Conservation (phyloP, 2,329 filamentous ascomycete genomes). For the Pseudogymnoascus verrucosus region DNA sequence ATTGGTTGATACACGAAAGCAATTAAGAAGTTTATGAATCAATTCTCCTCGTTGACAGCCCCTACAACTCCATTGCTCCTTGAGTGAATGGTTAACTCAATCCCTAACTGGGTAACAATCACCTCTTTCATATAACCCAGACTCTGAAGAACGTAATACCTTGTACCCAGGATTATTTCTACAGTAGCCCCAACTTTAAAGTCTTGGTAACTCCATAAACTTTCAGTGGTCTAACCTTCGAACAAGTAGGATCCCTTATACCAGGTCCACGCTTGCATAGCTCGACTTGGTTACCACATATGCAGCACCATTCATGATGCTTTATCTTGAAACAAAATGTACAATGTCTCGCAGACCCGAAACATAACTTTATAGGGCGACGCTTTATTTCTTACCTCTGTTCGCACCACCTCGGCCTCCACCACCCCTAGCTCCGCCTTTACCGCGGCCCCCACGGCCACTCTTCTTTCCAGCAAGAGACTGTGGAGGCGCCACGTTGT, state of each 20-base stretch:
- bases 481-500: background rate
- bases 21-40: background rate
- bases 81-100: background rate
- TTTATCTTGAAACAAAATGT: background rate
- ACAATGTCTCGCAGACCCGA: conserved; percentile 3
- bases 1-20: background rate
- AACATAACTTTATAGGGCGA: background rate
- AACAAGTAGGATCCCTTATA: background rate
- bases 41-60: background rate
- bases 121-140: background rate
- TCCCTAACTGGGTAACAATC: background rate
- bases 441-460: conserved; percentile 1
- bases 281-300: background rate
- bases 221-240: background rate
- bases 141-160: background rate
- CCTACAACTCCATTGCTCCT: background rate
- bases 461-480: conserved; percentile 2
- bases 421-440: conserved; percentile 7
- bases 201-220: background rate
- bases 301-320: background rate
- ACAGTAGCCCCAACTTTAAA: background rate
- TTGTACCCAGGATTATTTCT: background rate
- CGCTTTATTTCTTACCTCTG: conserved; percentile 1
- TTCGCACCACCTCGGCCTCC: background rate
- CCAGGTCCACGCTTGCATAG: background rate